Evolutionary conservation across 495 filamentous ascomycete genomes (phyloP).

Genomic region (Schizothecium vesticola): DNA sequence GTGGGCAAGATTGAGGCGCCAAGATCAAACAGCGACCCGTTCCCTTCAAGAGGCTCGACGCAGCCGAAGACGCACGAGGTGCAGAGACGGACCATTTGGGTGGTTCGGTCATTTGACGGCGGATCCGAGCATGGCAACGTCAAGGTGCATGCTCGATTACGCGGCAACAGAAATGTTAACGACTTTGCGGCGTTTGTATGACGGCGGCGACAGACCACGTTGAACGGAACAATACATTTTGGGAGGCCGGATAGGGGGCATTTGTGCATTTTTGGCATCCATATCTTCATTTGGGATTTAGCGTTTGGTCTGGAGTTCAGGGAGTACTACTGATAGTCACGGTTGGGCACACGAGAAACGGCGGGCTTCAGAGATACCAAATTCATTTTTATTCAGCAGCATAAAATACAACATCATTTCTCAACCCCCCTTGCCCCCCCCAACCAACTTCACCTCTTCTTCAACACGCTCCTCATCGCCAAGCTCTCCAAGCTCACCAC

Average conservation of each 20-base stretch:
- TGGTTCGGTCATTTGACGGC: slow-evolving; percentile 24
- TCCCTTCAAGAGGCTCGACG: background rate
- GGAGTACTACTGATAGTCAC: background rate
- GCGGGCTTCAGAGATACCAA: background rate
- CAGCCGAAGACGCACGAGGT: background rate
- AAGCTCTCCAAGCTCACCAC: slow-evolving; percentile 40
- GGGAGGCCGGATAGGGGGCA: background rate
- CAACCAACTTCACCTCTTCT: background rate
- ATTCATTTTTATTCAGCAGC: background rate
- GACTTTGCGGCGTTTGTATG: slow-evolving; percentile 7
- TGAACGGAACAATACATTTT: background rate
- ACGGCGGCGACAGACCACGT: background rate
- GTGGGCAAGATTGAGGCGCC: background rate
- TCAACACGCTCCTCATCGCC: slow-evolving; percentile 30
- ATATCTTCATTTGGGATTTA: background rate
- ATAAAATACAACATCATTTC: background rate
- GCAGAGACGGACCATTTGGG: slow-evolving; percentile 22
- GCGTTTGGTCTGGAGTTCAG: background rate
- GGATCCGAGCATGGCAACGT: slow-evolving; percentile 16
- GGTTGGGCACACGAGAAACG: background rate
- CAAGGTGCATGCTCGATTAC: slow-evolving; percentile 22
- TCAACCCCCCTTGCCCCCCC: background rate
- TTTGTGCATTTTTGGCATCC: background rate
- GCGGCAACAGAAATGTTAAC: slow-evolving; percentile 7
- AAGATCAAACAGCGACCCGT: slow-evolving; percentile 7